Conservation (phyloP, 306 rosid genomes). For the Neltuma alba region DNA sequence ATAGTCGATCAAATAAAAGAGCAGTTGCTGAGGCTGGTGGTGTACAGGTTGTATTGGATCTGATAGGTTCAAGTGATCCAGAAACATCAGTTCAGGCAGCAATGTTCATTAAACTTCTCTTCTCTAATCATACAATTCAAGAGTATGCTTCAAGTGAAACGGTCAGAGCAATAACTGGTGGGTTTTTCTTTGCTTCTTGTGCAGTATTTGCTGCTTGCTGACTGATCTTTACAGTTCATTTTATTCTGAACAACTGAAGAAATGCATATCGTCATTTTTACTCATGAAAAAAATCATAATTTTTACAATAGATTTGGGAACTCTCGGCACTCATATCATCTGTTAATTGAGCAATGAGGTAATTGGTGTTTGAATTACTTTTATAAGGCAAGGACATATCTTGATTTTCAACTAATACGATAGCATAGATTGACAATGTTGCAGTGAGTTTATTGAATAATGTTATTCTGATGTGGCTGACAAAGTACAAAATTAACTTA, state of each 20-base stretch:
- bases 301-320: conserved; percentile 14
- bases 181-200: conserved; percentile 44
- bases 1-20: conserved; percentile 92
- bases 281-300: background rate
- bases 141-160: conserved; percentile 99
- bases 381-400: background rate
- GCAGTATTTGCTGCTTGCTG: conserved; percentile 16
- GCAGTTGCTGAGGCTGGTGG: conserved; percentile 99
- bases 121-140: conserved; percentile 96
- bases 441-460: background rate
- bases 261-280: background rate
- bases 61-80: conserved; percentile 92
- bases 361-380: conserved; percentile 7
- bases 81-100: conserved; percentile 97
- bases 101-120: conserved; percentile 93
- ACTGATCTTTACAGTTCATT: conserved; percentile 15
- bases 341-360: background rate
- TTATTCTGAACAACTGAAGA: conserved; percentile 27
- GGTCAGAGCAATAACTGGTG: conserved; percentile 94
- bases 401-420: conserved; percentile 10
- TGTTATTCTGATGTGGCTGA: background rate
- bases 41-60: conserved; percentile 96
- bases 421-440: conserved; percentile 18
- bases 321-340: conserved; percentile 6
- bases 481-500: conserved; percentile 7